These are phyloP conservation scores for Rhizopogon rudus DNA, from an alignment of 768 basidiomycete species.

Conservation along the genomic window DNA sequence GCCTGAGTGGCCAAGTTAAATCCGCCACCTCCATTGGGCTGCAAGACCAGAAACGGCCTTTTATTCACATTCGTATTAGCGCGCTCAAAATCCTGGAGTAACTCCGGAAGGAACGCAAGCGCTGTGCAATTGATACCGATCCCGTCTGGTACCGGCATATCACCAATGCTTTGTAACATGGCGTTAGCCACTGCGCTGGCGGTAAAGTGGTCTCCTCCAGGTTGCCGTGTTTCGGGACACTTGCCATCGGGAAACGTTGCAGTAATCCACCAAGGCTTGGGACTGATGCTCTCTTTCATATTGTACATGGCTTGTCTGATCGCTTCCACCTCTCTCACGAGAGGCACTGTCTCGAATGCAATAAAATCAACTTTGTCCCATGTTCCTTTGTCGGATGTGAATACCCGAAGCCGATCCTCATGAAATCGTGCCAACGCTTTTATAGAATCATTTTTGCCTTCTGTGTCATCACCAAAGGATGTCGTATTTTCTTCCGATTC, in stretches of 20 bases:
- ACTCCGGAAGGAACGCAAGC: constrained; percentile 33
- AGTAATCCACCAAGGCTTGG: constrained; percentile 74
- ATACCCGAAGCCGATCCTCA: constrained; percentile 51
- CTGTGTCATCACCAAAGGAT: constrained; percentile 32
- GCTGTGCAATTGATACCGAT: constrained; percentile 76
- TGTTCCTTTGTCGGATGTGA: constrained; percentile 38
- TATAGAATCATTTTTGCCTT: constrained; percentile 35
- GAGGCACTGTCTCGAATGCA: constrained; percentile 77
- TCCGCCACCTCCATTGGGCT: constrained; percentile 64
- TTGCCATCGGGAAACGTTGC: constrained; percentile 53
- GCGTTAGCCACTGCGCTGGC: constrained; percentile 40
- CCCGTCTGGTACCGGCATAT: constrained; percentile 38
- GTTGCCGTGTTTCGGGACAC: constrained; percentile 36
- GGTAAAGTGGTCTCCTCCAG: constrained; percentile 18
- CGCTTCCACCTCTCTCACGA: constrained; percentile 58
- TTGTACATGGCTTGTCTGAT: constrained; percentile 46
- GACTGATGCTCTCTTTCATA: background rate
- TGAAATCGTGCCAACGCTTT: constrained; percentile 59
- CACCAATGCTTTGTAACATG: constrained; percentile 25
- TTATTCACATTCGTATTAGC: constrained; percentile 5
- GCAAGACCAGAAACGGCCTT: constrained; percentile 55
- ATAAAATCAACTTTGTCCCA: constrained; percentile 60
- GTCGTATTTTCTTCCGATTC: constrained; percentile 33
- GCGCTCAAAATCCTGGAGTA: constrained; percentile 35
- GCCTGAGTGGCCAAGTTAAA: constrained; percentile 43